Evolutionary conservation across 176 grass and related monocot genomes (phyloP).

Genomic region (Bromus sterilis): DNA sequence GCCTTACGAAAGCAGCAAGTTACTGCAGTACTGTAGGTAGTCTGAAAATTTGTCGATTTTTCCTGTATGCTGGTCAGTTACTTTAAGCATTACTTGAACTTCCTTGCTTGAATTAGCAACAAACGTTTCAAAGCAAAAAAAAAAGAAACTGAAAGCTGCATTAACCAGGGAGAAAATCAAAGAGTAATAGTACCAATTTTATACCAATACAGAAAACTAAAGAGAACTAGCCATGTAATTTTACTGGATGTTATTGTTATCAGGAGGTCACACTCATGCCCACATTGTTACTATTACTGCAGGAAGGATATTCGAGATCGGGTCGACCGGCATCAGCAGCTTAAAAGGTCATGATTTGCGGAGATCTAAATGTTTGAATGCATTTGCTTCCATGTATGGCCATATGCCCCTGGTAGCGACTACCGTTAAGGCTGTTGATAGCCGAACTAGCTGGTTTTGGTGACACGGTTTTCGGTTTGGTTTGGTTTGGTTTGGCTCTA

Average conservation of each 20-base stretch:
- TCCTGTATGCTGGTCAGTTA: background rate
- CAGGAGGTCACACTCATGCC: background rate
- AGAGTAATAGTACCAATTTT: background rate
- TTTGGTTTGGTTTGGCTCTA: background rate
- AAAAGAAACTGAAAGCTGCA: background rate
- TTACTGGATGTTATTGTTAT: background rate
- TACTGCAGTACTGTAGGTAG: background rate
- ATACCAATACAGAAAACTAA: background rate
- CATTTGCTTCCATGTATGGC: conserved; percentile 64
- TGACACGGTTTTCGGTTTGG: conserved; percentile 16
- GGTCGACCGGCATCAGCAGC: conserved; percentile 84
- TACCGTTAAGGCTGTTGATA: conserved; percentile 70
- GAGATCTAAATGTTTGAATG: conserved; percentile 73
- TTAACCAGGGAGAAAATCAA: background rate
- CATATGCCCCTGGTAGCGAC: conserved; percentile 78
- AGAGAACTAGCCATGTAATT: background rate
- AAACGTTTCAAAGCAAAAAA: background rate
- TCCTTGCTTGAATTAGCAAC: background rate
- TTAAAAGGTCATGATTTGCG: conserved; percentile 47
- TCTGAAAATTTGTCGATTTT: background rate
- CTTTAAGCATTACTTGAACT: background rate
- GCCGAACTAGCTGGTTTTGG: conserved; percentile 79
- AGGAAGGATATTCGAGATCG: conserved; percentile 90
- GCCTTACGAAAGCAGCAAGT: background rate
- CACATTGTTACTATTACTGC: conserved; percentile 8